phyloP scores from a whole-genome alignment of 2,329 filamentous ascomycete species.

The Thelonectria olida region DNA sequence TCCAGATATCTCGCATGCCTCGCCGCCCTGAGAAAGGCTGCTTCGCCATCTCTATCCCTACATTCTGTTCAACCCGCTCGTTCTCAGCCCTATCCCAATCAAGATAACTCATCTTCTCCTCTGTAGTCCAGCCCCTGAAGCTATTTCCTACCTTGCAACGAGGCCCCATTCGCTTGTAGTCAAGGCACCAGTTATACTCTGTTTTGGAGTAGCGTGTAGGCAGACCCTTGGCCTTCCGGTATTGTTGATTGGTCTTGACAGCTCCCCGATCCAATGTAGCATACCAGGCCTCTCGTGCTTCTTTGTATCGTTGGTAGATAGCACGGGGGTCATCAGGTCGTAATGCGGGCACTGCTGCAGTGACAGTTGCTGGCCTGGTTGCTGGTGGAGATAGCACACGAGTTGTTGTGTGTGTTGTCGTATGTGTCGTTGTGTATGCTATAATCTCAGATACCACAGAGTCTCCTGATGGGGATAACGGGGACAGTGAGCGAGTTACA shows the following conservation, averaged over 20 bases:
- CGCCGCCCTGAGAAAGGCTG: neutral
- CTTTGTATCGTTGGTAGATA: constrained; percentile 18
- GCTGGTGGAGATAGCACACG: neutral
- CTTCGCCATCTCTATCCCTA: neutral
- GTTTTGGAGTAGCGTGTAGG: constrained; percentile 2
- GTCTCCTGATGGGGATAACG: neutral
- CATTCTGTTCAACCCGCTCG: neutral
- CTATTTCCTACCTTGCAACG: neutral
- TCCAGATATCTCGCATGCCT: neutral
- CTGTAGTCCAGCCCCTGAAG: neutral
- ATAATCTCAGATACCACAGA: neutral
- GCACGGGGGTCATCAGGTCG: neutral
- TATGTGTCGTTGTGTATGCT: constrained; percentile 3
- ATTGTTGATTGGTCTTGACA: constrained; percentile 8
- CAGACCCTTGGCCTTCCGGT: constrained; percentile 1
- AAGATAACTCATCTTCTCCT: constrained; percentile 3
- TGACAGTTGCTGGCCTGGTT: neutral
- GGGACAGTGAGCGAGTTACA: constrained; percentile 5
- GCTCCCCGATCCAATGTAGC: neutral
- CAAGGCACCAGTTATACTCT: constrained; percentile 3
- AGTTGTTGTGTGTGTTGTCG: neutral
- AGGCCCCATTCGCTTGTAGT: constrained; percentile 7
- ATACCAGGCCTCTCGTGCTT: constrained; percentile 3
- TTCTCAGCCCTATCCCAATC: constrained; percentile 1
- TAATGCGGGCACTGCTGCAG: neutral